These are phyloP conservation scores for Phialophora chinensis DNA, from an alignment of 2,329 filamentous ascomycete genomes.

Conservation along the genomic window DNA sequence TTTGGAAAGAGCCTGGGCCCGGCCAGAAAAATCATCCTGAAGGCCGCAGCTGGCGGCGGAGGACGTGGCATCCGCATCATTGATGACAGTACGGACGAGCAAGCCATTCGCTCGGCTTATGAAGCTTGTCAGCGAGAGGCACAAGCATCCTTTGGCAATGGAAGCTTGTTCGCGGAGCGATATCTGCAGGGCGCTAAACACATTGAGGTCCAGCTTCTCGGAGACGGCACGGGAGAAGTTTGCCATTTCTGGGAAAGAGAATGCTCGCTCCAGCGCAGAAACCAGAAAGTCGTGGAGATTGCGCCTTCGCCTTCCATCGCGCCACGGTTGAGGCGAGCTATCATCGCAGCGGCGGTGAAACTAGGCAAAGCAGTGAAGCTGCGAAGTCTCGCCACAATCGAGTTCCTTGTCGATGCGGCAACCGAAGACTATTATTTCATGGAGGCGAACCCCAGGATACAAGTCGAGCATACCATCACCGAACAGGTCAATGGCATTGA, in stretches of 20 bases:
- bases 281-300: conserved; percentile 98
- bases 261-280: conserved; percentile 96
- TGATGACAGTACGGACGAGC: conserved; percentile 76
- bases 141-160: conserved; percentile 95
- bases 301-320: conserved; percentile 96
- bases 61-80: conserved; percentile 99
- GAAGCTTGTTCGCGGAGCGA: conserved; percentile 96
- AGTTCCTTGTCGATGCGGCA: conserved; percentile 96
- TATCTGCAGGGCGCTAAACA: conserved; percentile 99
- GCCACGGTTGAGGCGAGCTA: conserved; percentile 77
- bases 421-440: conserved; percentile 81
- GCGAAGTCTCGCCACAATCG: conserved; percentile 96
- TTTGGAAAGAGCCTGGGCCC: conserved; percentile 57
- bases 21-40: conserved; percentile 87
- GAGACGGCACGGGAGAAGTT: conserved; percentile 96
- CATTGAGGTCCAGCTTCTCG: conserved; percentile 96
- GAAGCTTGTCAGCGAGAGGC: conserved; percentile 96
- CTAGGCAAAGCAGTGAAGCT: conserved; percentile 96
- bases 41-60: conserved; percentile 96
- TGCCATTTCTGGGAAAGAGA: conserved; percentile 99
- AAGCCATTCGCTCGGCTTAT: conserved; percentile 72
- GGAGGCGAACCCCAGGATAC: conserved; percentile 65
- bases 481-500: conserved; percentile 61
- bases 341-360: conserved; percentile 87
- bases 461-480: conserved; percentile 68